phyloP scores from a whole-genome alignment of 441 rosid genomes.

The Pelargonium australe region DNA sequence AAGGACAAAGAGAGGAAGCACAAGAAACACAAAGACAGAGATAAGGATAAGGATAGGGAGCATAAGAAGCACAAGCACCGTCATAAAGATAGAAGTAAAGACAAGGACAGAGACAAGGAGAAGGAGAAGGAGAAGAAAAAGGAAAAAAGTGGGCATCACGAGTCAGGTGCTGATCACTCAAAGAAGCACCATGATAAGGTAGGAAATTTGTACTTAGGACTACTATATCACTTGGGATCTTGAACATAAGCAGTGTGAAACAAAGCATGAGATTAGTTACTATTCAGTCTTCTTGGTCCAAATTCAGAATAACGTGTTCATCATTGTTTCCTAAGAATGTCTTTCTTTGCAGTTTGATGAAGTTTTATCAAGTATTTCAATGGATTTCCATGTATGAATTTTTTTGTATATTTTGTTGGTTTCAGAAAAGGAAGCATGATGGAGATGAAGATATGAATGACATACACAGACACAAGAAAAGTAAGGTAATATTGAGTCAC shows the following conservation, averaged over 20 bases:
- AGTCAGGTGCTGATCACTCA: slow-evolving; percentile 23
- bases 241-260: no score
- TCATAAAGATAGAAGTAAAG: slow-evolving; percentile 54
- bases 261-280: no score
- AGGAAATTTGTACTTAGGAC: not conserved
- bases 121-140: slow-evolving; percentile 2
- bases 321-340: not conserved
- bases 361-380: not conserved
- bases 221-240: no score
- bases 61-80: slow-evolving; percentile 59
- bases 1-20: slow-evolving; percentile 68
- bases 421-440: slow-evolving; percentile 20
- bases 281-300: no score
- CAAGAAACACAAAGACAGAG: slow-evolving; percentile 66
- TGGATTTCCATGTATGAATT: not conserved
- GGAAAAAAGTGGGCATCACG: slow-evolving; percentile 15
- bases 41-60: slow-evolving; percentile 43
- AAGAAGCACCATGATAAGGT: slow-evolving; percentile 27
- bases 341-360: not conserved
- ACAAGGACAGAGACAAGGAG: slow-evolving; percentile 36
- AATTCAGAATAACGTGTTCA: no score
- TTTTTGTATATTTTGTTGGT: not conserved
- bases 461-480: slow-evolving; percentile 73
- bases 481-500: slow-evolving; percentile 54
- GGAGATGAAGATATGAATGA: slow-evolving; percentile 10